Base-by-base conservation (phyloP, 2,329 filamentous ascomycete species). In the Lachnellula hyalina region DNA sequence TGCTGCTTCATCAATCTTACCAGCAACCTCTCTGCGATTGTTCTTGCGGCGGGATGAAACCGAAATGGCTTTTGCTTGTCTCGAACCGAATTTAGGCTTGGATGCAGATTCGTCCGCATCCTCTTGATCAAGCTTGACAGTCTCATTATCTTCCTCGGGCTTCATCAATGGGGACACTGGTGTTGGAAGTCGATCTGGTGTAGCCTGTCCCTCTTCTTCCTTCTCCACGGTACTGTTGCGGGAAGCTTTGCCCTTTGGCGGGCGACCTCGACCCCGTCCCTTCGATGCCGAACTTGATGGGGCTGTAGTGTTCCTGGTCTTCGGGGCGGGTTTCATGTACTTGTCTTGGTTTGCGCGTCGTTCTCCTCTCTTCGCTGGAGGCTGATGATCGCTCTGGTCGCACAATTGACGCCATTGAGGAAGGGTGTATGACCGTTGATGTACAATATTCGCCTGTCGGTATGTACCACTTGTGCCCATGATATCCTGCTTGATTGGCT, bases 401-500 rank as follows among this genome's bases (percentile, higher is more conserved):
- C 92, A 96, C 40, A 97, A 79, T 53, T 89, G 83, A 63, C 91
- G 90, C 94, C 94, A 99, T 72, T 99, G 92, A 0, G 93, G 93
- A 4, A 99, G 78, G 64, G 96, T 99, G 75, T 99, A 99, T 14
- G 91, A 91, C 69, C 94, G 83, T 70, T 95, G 90, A 73, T 96
- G 95, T 67, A 97, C 86, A 56, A 99, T 92, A 69, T 99, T 99
- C 67, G 94, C 90, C 71, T 99, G 94, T 36, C 93, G 93, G 70
- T 96, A 99, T 54, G 90, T 95, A 54, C 94, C 95, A 68, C 93
- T 90, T 50, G 89, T 90, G 42, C 94, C 94, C 78, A 95, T 93
- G 66, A 99, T 99, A 67, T 99, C 94, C 72, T 99, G 94, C 68
- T 91, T 96, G 70, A 99, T 97, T 3, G 94, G 94, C 62, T 99